Evolutionary conservation across 345 rosid species (phyloP), one percentile per base, ranked within the genome.

Genomic region (Ricinus communis): DNA sequence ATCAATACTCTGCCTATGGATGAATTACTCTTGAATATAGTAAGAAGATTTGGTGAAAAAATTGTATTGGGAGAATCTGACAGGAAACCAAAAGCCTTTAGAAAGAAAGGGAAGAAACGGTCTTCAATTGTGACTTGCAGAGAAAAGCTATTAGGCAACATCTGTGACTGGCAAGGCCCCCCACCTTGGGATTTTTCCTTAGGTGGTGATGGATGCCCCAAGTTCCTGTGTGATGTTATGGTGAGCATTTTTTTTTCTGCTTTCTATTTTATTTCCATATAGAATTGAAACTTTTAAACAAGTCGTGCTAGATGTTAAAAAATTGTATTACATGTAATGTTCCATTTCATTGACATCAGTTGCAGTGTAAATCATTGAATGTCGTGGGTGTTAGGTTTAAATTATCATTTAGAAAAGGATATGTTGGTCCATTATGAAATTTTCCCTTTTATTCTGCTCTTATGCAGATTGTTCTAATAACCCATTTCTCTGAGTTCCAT

Each of bases 191-290:
- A 91, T 75, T 47, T 79, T 54, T 84, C 91, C 52, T 69, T 75
- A 14, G 93, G 95, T 1, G 98, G 98, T 61, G 93, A 94, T 84
- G 97, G 96, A 52, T 82, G 76, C 71, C 97, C 97, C 0, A 91
- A 88, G 80, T 94, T 94, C 82, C 86, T 94, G 16, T 90, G 96
- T 78, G 98, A 94, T 76, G 96, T 90, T 76, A 91, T 94, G 97
- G 97, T 94, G 84, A 64, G 72, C 47, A 11, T 50, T 51, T 18
- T 62, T 59, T 11, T 54, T 28, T 69, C 46, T 31, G n/a, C 16
- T 53, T 69, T 22, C 22, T 62, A 15, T 46, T 27, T 50, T 30
- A 11, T 25, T 69, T 25, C 6, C 36, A 50, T 24, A 1, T 24
- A 19, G 3, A 28, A 13, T 45, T 33, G 2, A 27, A 22, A 24